phyloP scores from a whole-genome alignment of 169 alveolate species.

The Cryptosporidium bovis region DNA sequence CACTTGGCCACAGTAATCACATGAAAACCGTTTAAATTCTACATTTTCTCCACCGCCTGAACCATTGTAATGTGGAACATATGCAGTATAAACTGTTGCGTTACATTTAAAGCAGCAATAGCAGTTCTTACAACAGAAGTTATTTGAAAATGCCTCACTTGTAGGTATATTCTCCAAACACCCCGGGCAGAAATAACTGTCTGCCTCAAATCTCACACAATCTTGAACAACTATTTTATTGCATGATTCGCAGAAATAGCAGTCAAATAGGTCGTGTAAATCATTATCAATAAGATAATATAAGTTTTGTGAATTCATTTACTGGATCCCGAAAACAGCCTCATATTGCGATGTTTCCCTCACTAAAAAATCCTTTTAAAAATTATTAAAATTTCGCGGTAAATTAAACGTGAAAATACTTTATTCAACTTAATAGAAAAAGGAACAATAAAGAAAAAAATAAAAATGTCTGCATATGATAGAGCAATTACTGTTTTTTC shows the following conservation, averaged over 20 bases:
- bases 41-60: background rate
- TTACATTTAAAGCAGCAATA: constrained; percentile 81
- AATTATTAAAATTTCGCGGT: background rate
- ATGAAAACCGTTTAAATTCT: too few relatives aligned
- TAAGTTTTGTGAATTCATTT: constrained; percentile 3
- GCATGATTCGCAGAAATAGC: constrained; percentile 73
- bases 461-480: constrained; percentile 91
- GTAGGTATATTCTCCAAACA: constrained; percentile 81
- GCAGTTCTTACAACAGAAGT: constrained; percentile 77
- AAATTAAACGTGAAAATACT: background rate
- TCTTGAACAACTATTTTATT: constrained; percentile 27
- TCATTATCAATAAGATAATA: constrained; percentile 23
- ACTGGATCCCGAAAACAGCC: background rate
- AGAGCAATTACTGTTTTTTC: constrained; percentile 99
- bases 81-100: constrained; percentile 7
- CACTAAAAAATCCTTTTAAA: background rate
- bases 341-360: background rate
- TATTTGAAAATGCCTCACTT: constrained; percentile 78
- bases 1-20: too few relatives aligned
- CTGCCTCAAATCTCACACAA: constrained; percentile 78
- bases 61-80: background rate
- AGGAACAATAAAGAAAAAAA: background rate
- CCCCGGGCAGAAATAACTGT: constrained; percentile 80
- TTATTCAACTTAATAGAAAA: background rate
- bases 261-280: constrained; percentile 10